Evolutionary conservation across 768 basidiomycete genomes (phyloP), one percentile per base, ranked within the genome.

Genomic region (Boletus vermiculosoides): DNA sequence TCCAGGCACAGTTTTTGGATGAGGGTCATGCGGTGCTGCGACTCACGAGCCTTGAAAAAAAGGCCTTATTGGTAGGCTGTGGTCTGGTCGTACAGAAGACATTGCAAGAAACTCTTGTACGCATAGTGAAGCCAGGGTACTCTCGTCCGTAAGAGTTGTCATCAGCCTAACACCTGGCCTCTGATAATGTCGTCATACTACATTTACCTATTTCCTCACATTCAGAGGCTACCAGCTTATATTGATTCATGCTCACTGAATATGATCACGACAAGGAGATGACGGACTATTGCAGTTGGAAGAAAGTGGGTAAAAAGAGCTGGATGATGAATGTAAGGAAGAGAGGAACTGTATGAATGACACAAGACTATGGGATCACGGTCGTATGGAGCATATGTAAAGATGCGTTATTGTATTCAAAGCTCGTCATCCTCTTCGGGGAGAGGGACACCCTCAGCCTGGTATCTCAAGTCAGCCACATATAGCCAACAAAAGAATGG

Each of bases 371-470:
- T 44, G 57, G 34, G 54, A 63, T 59, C 55, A 62, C 56, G 37
- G 54, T 58, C 64, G 60, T 65, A 58, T 58, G 40, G 45, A 62
- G 55, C 63, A 60, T 59, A 52, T 61, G 58, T 41, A 53, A 55
- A 55, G 45, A 57, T 63, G 65, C 50, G 22, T 55, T 31, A 51
- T 60, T 33, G 55, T 60, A 40, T 55, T 78, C 81, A 88, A 67
- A 91, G 80, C 63, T 93, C 90, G 55, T 96, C 94, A 50, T 95
- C 97, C 75, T 99, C 97, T 76, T 98, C 97, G 52, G 97, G 97
- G 60, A 99, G 90, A 68, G 97, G 97, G 61, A 94, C 88, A 60
- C 80, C 79, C 69, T 91, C 94, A 57, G 96, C 96, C 87, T 92
- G 53, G 15, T 10, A 49, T 57, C 31, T 54, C 56, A 42, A 50